Conservation (phyloP, 805 yeast species). For the Nakazawaea ernobii region DNA sequence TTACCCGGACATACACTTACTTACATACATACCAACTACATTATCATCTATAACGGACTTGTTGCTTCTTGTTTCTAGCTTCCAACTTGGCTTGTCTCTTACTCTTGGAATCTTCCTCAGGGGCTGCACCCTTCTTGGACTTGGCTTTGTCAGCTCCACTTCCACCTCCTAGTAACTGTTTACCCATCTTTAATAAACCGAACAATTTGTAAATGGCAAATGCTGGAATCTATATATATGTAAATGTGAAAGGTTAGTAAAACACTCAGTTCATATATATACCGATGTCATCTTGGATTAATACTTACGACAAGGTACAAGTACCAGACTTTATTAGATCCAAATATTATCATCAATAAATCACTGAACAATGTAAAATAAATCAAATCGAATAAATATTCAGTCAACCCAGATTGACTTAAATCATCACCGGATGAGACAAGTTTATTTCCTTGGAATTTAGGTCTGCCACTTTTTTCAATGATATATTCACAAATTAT, state of each 20-base stretch:
- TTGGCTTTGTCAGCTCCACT: slow-evolving; percentile 5
- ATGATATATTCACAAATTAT: slow-evolving; percentile 42
- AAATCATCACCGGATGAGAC: slow-evolving; percentile 56
- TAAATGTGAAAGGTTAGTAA: not conserved
- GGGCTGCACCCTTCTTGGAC: slow-evolving; percentile 8
- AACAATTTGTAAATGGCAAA: slow-evolving; percentile 44
- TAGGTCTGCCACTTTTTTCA: slow-evolving; percentile 60
- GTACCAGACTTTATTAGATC: slow-evolving; percentile 58
- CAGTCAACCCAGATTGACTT: slow-evolving; percentile 57
- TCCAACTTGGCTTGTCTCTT: slow-evolving; percentile 36
- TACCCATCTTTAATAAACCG: slow-evolving; percentile 27
- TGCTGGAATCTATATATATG: slow-evolving; percentile 34
- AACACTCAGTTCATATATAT: not conserved
- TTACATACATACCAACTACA: too few relatives aligned
- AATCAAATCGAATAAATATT: slow-evolving; percentile 65
- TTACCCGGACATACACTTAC: not conserved
- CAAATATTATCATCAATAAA: slow-evolving; percentile 45
- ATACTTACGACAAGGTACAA: slow-evolving; percentile 31
- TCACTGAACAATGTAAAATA: slow-evolving; percentile 60
- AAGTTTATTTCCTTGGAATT: slow-evolving; percentile 39
- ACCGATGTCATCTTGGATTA: too few relatives aligned
- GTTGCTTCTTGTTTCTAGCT: slow-evolving; percentile 23
- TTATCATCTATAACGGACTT: slow-evolving; percentile 3
- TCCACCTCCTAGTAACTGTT: slow-evolving; percentile 17
- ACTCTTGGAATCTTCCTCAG: slow-evolving; percentile 17